These are phyloP conservation scores for Drechslerella coelobrocha DNA, from an alignment of 2,329 filamentous ascomycete genomes.

Conservation along the genomic window DNA sequence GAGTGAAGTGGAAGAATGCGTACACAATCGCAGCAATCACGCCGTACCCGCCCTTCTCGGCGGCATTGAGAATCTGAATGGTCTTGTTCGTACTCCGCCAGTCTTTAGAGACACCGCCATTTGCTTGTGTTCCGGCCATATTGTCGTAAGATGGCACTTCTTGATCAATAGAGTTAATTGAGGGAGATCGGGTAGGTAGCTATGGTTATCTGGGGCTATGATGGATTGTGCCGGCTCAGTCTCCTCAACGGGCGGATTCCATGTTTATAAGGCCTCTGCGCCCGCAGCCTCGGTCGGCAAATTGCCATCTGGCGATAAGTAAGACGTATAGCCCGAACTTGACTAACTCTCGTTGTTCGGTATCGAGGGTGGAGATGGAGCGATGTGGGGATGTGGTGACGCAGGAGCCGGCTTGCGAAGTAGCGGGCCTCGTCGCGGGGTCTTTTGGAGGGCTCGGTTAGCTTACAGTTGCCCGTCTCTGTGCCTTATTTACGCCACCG, in stretches of 20 bases:
- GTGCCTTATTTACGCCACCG: background rate
- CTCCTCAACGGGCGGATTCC: background rate
- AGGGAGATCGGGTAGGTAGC: no score
- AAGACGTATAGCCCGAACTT: background rate
- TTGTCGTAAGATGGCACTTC: background rate
- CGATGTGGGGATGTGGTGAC: background rate
- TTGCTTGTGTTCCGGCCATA: constrained; percentile 17
- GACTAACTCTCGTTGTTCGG: no score
- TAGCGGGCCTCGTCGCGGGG: constrained; percentile 22
- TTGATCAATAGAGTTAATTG: background rate
- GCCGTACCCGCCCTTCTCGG: constrained; percentile 65
- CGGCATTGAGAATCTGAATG: constrained; percentile 66
- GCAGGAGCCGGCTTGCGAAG: background rate
- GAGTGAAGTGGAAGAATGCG: constrained; percentile 54
- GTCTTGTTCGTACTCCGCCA: constrained; percentile 61
- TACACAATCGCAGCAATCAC: constrained; percentile 66
- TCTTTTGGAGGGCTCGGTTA: constrained; percentile 10
- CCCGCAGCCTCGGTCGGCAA: background rate
- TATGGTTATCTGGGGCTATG: no score
- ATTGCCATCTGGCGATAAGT: background rate
- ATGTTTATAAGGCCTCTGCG: background rate
- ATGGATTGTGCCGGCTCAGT: no score
- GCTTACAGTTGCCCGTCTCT: background rate
- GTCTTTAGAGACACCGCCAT: constrained; percentile 21
- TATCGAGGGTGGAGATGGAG: background rate